Percentiles rank a stretch among this genome's conserved stretches.
Evolutionary conservation across 495 filamentous ascomycete genomes (phyloP).

Genomic region (Talaromyces wortmannii): DNA sequence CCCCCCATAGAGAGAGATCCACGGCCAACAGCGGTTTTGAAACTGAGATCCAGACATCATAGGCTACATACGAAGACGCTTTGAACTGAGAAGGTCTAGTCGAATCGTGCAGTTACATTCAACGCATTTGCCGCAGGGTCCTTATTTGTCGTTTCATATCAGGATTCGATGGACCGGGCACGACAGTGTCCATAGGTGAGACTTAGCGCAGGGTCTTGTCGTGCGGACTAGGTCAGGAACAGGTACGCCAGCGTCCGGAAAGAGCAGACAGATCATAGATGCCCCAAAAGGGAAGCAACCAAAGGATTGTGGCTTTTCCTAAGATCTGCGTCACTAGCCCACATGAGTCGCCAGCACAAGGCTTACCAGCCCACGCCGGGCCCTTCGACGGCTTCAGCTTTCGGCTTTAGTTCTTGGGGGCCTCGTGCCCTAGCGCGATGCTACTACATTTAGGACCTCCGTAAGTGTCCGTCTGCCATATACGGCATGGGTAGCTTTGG

Average conservation of each 20-base stretch:
- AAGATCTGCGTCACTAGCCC: neutral
- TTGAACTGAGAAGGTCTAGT: neutral
- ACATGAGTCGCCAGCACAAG: neutral
- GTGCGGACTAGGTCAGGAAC: neutral
- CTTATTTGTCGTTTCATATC: neutral
- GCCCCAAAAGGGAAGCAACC: neutral
- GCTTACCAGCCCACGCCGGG: too few relatives aligned
- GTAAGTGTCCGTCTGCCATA: too few relatives aligned
- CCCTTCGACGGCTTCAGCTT: neutral
- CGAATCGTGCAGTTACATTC: neutral
- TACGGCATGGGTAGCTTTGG: too few relatives aligned
- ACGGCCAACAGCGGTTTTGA: neutral
- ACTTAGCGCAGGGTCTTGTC: neutral
- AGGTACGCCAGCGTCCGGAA: neutral
- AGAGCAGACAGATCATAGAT: neutral
- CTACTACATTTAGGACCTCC: neutral
- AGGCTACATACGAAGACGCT: neutral
- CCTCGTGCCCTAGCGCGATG: neutral
- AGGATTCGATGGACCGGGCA: neutral
- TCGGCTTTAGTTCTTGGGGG: neutral
- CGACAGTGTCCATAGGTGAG: neutral
- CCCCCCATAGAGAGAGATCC: neutral
- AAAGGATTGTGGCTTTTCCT: neutral
- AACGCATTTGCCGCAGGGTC: neutral
- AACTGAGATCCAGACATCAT: neutral